These are phyloP conservation scores for Epichloe amarillans DNA, from an alignment of 2,329 filamentous ascomycete species.

Conservation along the genomic window DNA sequence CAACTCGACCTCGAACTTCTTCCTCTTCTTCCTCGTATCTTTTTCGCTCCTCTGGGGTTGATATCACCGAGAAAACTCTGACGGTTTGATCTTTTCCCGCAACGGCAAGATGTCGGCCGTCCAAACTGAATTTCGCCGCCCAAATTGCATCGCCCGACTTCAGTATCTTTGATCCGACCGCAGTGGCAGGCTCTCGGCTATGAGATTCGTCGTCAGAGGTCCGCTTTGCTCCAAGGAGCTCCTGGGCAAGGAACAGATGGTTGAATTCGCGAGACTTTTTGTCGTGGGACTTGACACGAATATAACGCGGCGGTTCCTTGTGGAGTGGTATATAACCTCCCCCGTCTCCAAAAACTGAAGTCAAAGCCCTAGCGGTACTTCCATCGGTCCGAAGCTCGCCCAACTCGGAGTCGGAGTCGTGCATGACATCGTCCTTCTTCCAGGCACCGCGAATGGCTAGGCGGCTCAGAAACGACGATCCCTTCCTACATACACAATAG, in stretches of 20 bases:
- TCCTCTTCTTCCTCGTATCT: slow-evolving; percentile 53
- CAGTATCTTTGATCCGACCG: slow-evolving; percentile 27
- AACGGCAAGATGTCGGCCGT: slow-evolving; percentile 83
- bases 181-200: slow-evolving; percentile 20
- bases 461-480: slow-evolving; percentile 79
- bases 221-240: slow-evolving; percentile 53
- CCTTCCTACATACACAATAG: slow-evolving; percentile 46
- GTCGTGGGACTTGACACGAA: slow-evolving; percentile 68
- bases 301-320: slow-evolving; percentile 82
- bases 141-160: slow-evolving; percentile 60
- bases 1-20: slow-evolving; percentile 12
- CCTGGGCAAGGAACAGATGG: slow-evolving; percentile 80
- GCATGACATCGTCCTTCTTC: slow-evolving; percentile 51
- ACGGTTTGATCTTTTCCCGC: slow-evolving; percentile 80
- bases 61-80: slow-evolving; percentile 78
- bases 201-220: slow-evolving; percentile 16
- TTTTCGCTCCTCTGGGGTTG: slow-evolving; percentile 65
- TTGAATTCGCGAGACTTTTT: slow-evolving; percentile 81
- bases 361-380: slow-evolving; percentile 71
- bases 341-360: slow-evolving; percentile 54
- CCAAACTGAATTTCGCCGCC: slow-evolving; percentile 84
- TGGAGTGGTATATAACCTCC: slow-evolving; percentile 72
- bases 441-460: slow-evolving; percentile 58
- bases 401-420: slow-evolving; percentile 57
- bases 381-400: slow-evolving; percentile 60